phyloP scores from a whole-genome alignment of 257 asterid species.

The Fraxinus pennsylvanica region DNA sequence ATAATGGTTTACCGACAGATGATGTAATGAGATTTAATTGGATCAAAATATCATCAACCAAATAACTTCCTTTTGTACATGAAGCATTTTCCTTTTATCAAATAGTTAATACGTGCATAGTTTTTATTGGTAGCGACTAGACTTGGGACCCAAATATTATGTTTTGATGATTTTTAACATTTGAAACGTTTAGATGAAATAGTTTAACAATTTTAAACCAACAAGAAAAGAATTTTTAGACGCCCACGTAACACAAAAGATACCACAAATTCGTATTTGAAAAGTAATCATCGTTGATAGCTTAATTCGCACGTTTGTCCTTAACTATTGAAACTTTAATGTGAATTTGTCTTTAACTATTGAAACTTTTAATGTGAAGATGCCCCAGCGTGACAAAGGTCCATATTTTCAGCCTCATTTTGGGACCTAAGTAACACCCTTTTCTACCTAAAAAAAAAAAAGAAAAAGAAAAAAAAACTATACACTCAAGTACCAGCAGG shows the following conservation, averaged over 20 bases:
- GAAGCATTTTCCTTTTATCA: too few species aligned
- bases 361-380: not conserved
- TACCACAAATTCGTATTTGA: not conserved
- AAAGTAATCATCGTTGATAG: not conserved
- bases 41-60: too few species aligned
- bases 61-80: too few species aligned
- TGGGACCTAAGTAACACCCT: not conserved
- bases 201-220: too few species aligned
- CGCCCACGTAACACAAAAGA: not conserved
- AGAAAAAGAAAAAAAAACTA: not conserved
- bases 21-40: too few species aligned
- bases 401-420: constrained; percentile 7
- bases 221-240: not conserved
- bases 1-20: too few species aligned
- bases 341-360: not conserved
- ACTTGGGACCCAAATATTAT: too few species aligned
- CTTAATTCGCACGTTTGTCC: not conserved
- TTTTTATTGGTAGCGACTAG: too few species aligned
- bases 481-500: not conserved
- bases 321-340: not conserved
- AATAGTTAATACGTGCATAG: too few species aligned
- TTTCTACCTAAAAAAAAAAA: not conserved
- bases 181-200: too few species aligned
- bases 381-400: not conserved
- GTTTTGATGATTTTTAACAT: too few species aligned